Conservation (phyloP, 208 protist species). For the Leptomonas seymouri region DNA sequence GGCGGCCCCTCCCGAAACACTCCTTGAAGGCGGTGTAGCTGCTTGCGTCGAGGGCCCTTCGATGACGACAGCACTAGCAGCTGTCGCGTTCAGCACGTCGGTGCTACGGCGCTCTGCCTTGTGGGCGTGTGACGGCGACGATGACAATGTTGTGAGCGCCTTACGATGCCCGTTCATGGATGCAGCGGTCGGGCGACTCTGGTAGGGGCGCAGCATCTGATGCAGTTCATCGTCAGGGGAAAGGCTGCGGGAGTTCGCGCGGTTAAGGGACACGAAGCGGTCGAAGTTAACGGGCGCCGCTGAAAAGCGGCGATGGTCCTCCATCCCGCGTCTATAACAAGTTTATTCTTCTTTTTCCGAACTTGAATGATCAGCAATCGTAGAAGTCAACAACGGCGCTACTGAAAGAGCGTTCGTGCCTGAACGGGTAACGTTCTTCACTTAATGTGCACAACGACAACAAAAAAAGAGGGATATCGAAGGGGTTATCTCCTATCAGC, state of each 20-base stretch:
- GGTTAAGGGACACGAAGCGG: slow-evolving; percentile 62
- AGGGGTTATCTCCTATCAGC: no score
- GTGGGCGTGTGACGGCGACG: neutral
- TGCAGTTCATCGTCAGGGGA: slow-evolving; percentile 75
- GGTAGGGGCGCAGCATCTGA: slow-evolving; percentile 65
- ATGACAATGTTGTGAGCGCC: neutral
- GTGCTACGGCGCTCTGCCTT: slow-evolving; percentile 16
- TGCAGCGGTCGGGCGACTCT: neutral
- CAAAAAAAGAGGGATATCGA: no score
- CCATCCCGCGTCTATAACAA: neutral
- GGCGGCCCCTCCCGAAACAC: slow-evolving; percentile 9
- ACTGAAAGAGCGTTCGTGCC: no score
- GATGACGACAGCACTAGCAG: neutral
- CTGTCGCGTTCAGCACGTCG: neutral
- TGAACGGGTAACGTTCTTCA: no score
- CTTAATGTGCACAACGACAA: no score
- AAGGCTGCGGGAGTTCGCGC: slow-evolving; percentile 51
- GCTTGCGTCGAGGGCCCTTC: slow-evolving; percentile 11
- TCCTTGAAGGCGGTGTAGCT: slow-evolving; percentile 22
- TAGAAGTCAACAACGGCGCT: no score
- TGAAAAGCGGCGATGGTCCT: slow-evolving; percentile 29
- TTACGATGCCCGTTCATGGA: neutral
- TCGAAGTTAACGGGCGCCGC: slow-evolving; percentile 63
- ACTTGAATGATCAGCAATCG: no score
- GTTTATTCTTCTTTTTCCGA: neutral